Evolutionary conservation across 495 filamentous ascomycete genomes (phyloP).

Genomic region (Penicillium arizonense): DNA sequence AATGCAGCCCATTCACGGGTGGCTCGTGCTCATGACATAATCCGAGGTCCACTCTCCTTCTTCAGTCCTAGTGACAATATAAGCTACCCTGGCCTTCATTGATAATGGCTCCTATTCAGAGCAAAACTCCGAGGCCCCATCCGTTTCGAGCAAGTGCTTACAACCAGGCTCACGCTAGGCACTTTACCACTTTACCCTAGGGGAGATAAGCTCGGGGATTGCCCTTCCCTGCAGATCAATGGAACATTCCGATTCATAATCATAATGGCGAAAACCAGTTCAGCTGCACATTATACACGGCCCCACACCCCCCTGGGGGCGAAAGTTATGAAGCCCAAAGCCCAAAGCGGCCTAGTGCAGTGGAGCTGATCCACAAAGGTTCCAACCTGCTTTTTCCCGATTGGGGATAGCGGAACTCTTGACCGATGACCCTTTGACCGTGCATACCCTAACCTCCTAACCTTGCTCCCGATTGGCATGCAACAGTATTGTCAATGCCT

Average conservation of each 20-base stretch:
- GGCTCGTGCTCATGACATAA: constrained; percentile 16
- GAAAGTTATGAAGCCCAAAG: too few relatives aligned
- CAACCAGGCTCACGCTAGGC: not conserved
- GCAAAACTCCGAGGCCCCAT: not conserved
- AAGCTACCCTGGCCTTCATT: too few relatives aligned
- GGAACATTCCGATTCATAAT: too few relatives aligned
- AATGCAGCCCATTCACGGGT: constrained; percentile 12
- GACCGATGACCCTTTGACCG: not conserved
- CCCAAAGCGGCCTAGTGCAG: not conserved
- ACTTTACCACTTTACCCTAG: not conserved
- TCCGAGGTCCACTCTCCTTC: not conserved
- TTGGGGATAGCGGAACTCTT: constrained; percentile 9
- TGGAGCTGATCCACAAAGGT: not conserved
- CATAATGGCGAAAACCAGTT: too few relatives aligned
- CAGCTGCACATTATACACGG: too few relatives aligned
- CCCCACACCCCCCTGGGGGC: too few relatives aligned
- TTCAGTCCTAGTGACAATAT: too few relatives aligned
- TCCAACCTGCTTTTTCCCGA: constrained; percentile 17
- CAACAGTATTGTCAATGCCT: too few relatives aligned
- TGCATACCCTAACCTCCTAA: not conserved
- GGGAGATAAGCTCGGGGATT: not conserved
- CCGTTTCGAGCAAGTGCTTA: not conserved
- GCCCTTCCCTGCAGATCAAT: too few relatives aligned
- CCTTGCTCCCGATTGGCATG: not conserved
- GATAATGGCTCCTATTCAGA: not conserved